phyloP scores from a whole-genome alignment of 345 rosid species.

The Cochlearia excelsa region DNA sequence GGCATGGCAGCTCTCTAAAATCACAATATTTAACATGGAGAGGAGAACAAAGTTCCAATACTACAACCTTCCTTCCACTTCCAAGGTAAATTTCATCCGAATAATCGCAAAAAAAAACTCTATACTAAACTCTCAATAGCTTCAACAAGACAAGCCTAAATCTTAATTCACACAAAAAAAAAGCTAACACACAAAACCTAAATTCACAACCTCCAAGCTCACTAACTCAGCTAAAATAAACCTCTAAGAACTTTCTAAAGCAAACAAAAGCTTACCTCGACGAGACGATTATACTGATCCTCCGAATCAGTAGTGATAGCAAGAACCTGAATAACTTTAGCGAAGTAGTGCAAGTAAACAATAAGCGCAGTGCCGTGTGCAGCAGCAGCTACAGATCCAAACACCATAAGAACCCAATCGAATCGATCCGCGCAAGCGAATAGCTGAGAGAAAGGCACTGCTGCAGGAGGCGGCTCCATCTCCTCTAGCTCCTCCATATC shows the following conservation, averaged over 20 bases:
- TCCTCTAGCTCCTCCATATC: slow-evolving; percentile 87
- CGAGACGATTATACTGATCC: slow-evolving; percentile 54
- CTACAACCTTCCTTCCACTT: neutral
- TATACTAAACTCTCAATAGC: slow-evolving; percentile 7
- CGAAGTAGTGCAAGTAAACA: slow-evolving; percentile 93
- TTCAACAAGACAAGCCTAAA: slow-evolving; percentile 6
- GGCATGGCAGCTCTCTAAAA: slow-evolving; percentile 7
- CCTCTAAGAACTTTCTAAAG: too few species aligned
- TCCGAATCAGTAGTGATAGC: slow-evolving; percentile 19
- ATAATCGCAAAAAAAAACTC: slow-evolving; percentile 2
- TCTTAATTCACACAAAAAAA: neutral
- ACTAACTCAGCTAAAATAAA: too few species aligned
- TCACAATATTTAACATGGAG: neutral
- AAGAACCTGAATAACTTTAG: slow-evolving; percentile 70
- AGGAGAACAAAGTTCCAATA: neutral
- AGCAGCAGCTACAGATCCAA: slow-evolving; percentile 93
- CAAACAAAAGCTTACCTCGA: slow-evolving; percentile 46
- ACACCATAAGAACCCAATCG: slow-evolving; percentile 88
- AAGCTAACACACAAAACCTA: too few species aligned
- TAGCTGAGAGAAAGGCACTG: slow-evolving; percentile 84
- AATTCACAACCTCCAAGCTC: too few species aligned
- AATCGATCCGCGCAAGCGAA: slow-evolving; percentile 85
- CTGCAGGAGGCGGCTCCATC: slow-evolving; percentile 92
- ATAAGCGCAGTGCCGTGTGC: slow-evolving; percentile 96
- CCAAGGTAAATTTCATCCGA: neutral